Conservation (phyloP, 352 stramenopile genomes). For the Pythium biforme region DNA sequence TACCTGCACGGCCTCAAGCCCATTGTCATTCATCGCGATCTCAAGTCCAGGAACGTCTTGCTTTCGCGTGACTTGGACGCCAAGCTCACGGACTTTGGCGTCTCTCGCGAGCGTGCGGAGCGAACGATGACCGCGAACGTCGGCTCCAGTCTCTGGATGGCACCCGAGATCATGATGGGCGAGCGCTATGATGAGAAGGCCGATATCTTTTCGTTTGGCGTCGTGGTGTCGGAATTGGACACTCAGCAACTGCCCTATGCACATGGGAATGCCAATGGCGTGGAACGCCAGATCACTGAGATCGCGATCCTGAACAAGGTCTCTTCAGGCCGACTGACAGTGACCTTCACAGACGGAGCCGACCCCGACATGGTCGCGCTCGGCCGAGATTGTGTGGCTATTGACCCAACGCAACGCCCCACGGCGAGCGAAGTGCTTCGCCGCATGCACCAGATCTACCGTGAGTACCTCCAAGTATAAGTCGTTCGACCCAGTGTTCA, state of each 20-base stretch:
- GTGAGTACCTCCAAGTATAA: not conserved
- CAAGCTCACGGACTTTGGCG: slow-evolving; percentile 11
- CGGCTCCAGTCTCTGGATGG: slow-evolving; percentile 4
- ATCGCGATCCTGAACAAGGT: slow-evolving; percentile 13
- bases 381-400: not conserved
- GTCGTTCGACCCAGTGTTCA: too few relatives aligned
- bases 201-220: slow-evolving; percentile 13
- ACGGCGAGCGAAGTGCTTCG: not conserved
- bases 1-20: slow-evolving; percentile 12
- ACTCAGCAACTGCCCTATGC: slow-evolving; percentile 6
- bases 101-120: not conserved
- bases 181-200: slow-evolving; percentile 12
- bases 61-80: slow-evolving; percentile 2
- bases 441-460: slow-evolving; percentile 14
- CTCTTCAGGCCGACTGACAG: not conserved
- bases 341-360: not conserved
- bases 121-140: not conserved
- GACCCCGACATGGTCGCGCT: slow-evolving; percentile 3
- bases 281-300: slow-evolving; percentile 4
- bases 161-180: slow-evolving; percentile 10
- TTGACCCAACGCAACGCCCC: not conserved
- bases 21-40: slow-evolving; percentile 3
- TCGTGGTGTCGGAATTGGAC: slow-evolving; percentile 8
- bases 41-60: slow-evolving; percentile 10
- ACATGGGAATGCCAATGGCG: not conserved